These are phyloP conservation scores for Rubroboletus satanas DNA, from an alignment of 768 basidiomycete genomes.

Conservation along the genomic window DNA sequence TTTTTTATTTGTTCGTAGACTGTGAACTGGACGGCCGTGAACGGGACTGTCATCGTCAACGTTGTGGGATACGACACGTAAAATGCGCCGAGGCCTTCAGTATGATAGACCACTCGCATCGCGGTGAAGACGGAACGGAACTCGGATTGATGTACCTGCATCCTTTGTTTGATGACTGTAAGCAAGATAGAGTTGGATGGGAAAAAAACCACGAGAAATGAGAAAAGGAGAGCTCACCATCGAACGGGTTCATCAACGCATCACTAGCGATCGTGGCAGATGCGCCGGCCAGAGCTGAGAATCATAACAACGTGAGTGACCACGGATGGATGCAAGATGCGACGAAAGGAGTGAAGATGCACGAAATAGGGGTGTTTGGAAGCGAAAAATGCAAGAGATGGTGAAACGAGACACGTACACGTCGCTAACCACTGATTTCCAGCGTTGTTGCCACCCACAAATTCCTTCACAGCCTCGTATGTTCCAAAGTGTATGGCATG, in stretches of 20 bases:
- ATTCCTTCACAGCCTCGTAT: slow-evolving; percentile 91
- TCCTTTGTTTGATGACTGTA: slow-evolving; percentile 96
- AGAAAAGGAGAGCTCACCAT: slow-evolving; percentile 57
- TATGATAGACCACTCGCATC: slow-evolving; percentile 76
- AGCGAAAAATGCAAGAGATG: slow-evolving; percentile 2
- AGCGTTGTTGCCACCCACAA: slow-evolving; percentile 75
- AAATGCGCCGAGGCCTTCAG: slow-evolving; percentile 87
- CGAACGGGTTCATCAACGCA: slow-evolving; percentile 99
- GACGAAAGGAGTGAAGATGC: background rate
- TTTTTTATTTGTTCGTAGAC: slow-evolving; percentile 92
- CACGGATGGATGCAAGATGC: background rate
- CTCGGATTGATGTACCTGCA: slow-evolving; percentile 95
- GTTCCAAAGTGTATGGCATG: slow-evolving; percentile 98
- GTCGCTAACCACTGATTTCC: slow-evolving; percentile 86
- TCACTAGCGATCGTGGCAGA: slow-evolving; percentile 93
- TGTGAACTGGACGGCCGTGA: slow-evolving; percentile 97
- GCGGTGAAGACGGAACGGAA: slow-evolving; percentile 87
- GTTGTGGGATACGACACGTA: slow-evolving; percentile 99
- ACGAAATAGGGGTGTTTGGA: background rate
- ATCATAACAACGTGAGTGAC: slow-evolving; percentile 13
- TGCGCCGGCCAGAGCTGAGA: slow-evolving; percentile 83
- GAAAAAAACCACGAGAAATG: background rate
- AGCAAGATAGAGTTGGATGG: slow-evolving; percentile 15
- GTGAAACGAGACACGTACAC: slow-evolving; percentile 49
- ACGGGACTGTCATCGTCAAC: slow-evolving; percentile 92